Evolutionary conservation across 106 monocot species (phyloP).

Genomic region (Platanthera guangdongensis): DNA sequence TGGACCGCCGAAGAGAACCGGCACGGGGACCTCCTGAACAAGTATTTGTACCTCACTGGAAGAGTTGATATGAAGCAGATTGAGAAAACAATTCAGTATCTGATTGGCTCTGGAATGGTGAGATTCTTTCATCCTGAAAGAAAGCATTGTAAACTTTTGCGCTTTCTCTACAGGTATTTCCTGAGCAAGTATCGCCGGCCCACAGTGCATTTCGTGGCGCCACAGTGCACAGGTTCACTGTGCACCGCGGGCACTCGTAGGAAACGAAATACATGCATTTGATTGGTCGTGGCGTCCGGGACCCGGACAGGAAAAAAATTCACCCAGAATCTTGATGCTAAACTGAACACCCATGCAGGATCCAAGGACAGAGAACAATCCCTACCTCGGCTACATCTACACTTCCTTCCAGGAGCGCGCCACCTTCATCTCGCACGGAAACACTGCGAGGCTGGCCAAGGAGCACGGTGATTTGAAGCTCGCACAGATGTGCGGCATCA

Average conservation of each 20-base stretch:
- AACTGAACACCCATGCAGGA: no score
- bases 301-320: no score
- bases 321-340: no score
- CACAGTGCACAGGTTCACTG: no score
- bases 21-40: constrained; percentile 35
- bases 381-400: constrained; percentile 44
- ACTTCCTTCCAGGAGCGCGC: constrained; percentile 56
- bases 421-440: constrained; percentile 54
- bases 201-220: no score
- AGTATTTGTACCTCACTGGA: constrained; percentile 44
- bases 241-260: no score
- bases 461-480: constrained; percentile 37
- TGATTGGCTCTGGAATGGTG: constrained; percentile 66
- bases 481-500: constrained; percentile 49
- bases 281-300: no score
- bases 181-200: no score
- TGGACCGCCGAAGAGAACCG: constrained; percentile 33
- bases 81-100: constrained; percentile 55
- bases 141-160: no score
- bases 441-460: constrained; percentile 52
- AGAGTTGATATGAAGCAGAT: constrained; percentile 53
- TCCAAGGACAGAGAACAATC: constrained; percentile 24
- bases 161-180: no score
- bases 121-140: background rate
- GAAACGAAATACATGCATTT: no score